phyloP scores from a whole-genome alignment of 441 rosid species.

The Eruca vesicaria region DNA sequence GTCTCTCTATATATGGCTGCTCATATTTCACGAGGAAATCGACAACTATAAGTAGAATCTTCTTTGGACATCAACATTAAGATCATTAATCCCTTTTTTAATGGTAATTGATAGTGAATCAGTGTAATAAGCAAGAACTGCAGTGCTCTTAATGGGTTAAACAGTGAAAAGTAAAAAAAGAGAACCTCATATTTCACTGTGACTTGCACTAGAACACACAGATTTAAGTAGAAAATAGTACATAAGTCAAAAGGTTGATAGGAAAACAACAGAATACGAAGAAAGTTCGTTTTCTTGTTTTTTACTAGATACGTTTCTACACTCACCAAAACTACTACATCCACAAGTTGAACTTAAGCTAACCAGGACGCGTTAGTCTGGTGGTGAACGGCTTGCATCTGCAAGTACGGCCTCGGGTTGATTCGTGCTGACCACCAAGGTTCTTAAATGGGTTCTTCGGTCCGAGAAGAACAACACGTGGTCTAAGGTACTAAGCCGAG shows the following conservation, averaged over 20 bases:
- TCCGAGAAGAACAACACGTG: too few species aligned
- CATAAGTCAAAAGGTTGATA: constrained; percentile 22
- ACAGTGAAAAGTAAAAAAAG: neutral
- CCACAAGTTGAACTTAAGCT: constrained; percentile 19
- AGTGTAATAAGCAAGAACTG: neutral
- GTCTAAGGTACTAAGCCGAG: too few species aligned
- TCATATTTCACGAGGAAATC: neutral
- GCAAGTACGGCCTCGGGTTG: too few species aligned
- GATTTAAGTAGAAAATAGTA: constrained; percentile 12
- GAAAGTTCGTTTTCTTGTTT: constrained; percentile 5
- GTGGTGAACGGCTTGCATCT: too few species aligned
- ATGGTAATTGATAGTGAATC: neutral
- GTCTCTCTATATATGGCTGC: neutral
- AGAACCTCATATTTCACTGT: neutral
- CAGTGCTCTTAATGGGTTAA: neutral
- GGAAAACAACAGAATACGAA: constrained; percentile 6
- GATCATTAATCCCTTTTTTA: neutral
- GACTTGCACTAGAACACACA: neutral
- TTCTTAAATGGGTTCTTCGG: too few species aligned
- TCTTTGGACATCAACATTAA: neutral
- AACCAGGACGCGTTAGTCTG: too few species aligned
- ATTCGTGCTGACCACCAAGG: too few species aligned
- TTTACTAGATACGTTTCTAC: neutral
- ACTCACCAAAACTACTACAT: constrained; percentile 7
- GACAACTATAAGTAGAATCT: neutral